Evolutionary conservation across 164 flowering plant species (phyloP).

Genomic region (Chimonanthus praecox): DNA sequence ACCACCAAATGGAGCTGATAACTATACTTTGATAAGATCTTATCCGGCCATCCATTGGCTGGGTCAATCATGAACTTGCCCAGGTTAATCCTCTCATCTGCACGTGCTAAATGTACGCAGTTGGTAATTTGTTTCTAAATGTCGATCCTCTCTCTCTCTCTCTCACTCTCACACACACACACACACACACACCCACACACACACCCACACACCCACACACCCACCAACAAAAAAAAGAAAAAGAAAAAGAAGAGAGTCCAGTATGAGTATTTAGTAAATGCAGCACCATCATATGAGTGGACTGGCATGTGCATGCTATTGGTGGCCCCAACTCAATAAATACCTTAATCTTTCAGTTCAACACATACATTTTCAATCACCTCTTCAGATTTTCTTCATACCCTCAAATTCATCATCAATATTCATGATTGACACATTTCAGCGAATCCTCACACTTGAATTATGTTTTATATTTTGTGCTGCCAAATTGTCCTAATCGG

Average conservation of each 20-base stretch:
- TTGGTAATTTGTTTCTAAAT: not conserved
- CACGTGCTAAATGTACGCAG: too few species aligned
- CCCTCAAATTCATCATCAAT: not conserved
- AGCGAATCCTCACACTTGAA: too few species aligned
- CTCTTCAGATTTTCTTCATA: not conserved
- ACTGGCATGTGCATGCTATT: not conserved
- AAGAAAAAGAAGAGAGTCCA: too few species aligned
- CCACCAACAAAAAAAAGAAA: too few species aligned
- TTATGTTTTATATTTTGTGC: not conserved
- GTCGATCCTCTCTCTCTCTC: not conserved
- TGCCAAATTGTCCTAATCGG: not conserved
- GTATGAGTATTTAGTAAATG: too few species aligned
- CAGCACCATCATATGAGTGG: too few species aligned
- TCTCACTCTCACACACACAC: not conserved
- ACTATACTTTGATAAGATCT: too few species aligned
- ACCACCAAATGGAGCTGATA: too few species aligned
- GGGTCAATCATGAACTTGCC: too few species aligned
- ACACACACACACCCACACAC: not conserved
- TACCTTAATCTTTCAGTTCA: not conserved
- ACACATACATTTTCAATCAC: not conserved
- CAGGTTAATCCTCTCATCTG: too few species aligned
- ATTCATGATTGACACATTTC: not conserved
- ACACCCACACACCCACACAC: not conserved
- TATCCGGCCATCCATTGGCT: too few species aligned
- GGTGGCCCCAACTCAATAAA: not conserved